These are phyloP conservation scores for Nitzschia inconspicua DNA, from an alignment of 108 stramenopile species.

Conservation along the genomic window DNA sequence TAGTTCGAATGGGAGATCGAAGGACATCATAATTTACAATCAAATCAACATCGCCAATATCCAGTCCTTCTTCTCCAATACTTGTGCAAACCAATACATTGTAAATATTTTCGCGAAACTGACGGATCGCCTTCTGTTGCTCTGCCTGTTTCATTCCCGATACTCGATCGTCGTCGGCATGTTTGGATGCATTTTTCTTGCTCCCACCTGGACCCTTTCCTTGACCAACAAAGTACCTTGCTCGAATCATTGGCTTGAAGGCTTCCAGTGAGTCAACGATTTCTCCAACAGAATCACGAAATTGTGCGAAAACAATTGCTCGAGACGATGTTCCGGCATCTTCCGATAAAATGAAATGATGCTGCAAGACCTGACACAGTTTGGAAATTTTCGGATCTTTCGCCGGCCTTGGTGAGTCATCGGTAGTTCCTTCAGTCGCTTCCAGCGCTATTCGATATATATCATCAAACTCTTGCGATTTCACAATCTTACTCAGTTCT, in stretches of 20 bases:
- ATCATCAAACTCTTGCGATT: constrained; percentile 35
- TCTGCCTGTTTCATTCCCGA: constrained; percentile 83
- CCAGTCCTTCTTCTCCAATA: constrained; percentile 93
- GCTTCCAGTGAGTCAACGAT: constrained; percentile 56
- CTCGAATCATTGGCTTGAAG: constrained; percentile 42
- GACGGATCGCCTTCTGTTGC: constrained; percentile 77
- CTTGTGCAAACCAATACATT: constrained; percentile 94
- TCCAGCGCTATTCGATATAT: constrained; percentile 32
- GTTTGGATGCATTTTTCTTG: background rate
- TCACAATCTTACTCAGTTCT: constrained; percentile 27
- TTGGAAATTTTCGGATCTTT: constrained; percentile 74
- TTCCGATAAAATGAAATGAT: constrained; percentile 70
- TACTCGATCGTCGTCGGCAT: constrained; percentile 11
- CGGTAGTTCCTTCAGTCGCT: constrained; percentile 27
- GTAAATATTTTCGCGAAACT: constrained; percentile 72
- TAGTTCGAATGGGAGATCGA: constrained; percentile 81
- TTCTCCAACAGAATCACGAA: constrained; percentile 71
- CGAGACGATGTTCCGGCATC: constrained; percentile 51
- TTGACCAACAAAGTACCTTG: constrained; percentile 80
- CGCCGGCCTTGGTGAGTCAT: background rate
- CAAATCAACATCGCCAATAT: constrained; percentile 96
- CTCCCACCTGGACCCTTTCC: constrained; percentile 38
- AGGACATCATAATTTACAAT: constrained; percentile 90
- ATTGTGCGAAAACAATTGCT: constrained; percentile 89
- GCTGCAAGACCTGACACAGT: constrained; percentile 64